Evolutionary conservation across 2,329 filamentous ascomycete genomes (phyloP), one percentile per base, ranked within the genome.

Genomic region (Sphaerulina populicola): DNA sequence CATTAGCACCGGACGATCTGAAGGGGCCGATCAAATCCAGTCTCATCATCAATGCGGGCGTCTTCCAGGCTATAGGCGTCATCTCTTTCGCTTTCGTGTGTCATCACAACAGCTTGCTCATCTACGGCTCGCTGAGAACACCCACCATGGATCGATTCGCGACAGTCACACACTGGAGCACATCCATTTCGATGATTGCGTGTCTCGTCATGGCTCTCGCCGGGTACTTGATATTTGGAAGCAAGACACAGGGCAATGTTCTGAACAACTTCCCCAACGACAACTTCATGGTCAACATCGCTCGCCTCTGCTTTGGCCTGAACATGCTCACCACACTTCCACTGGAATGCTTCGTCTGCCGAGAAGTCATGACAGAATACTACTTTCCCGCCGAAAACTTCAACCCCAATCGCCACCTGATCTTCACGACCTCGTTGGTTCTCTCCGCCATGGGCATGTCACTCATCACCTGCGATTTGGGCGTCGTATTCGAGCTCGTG

Each of bases 271-370:
- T 98, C 66, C 86, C 90, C 1, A 76, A 82, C 15, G 82, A 94
- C 70, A 97, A 95, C 70, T 77, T 84, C 61, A 85, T 97, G 81
- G 89, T 97, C 66, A 97, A 96, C 70, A 78, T 98, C 52, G 93
- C 93, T 18, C 85, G 93, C 47, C 78, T 98, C 45, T 96, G 88
- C 71, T 97, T 98, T 66, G 93, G 93, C 1, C 79, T 98, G 59
- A 98, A 98, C 76, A 98, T 98, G 93, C 81, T 98, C 63, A 96
- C 93, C 11, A 97, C 93, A 1, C 76, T 98, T 33, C 93, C 93
- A 0, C 83, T 98, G 54, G 93, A 98, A 74, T 90, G 89, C 12
- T 98, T 98, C 68, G 93, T 98, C 49, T 98, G 93, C 70, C 82
- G 93, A 64, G 93, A 96, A 70, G 90, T 96, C 57, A 94, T 96